Percentiles rank a stretch among this genome's conserved stretches.
These are phyloP conservation scores for Plasmodium knowlesi DNA, from an alignment of 169 alveolate genomes.

Conservation along the genomic window DNA sequence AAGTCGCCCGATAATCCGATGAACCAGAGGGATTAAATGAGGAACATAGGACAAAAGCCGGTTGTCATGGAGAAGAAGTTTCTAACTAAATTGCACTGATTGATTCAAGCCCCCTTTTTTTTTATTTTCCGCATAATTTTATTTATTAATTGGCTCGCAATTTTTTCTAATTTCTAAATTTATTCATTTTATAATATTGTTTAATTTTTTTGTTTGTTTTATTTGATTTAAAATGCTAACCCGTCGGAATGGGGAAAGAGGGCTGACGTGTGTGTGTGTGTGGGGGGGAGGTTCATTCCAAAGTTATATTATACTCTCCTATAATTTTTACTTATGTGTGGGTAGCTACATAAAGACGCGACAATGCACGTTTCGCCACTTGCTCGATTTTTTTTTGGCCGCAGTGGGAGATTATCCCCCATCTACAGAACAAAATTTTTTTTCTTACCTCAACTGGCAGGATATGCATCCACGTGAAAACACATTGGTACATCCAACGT, in stretches of 20 bases:
- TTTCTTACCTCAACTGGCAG: neutral
- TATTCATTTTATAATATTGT: neutral
- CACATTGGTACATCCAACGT: neutral
- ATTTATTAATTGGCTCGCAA: neutral
- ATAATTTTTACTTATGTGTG: neutral
- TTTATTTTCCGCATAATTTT: conserved; percentile 2
- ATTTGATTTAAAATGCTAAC: neutral
- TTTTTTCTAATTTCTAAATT: neutral
- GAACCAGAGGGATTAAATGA: conserved; percentile 53
- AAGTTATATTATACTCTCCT: neutral
- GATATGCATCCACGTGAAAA: conserved; percentile 5
- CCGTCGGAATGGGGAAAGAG: neutral
- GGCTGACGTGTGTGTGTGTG: neutral
- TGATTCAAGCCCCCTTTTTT: neutral
- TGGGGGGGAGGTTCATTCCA: neutral
- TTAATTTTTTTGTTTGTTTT: neutral
- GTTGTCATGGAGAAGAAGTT: neutral
- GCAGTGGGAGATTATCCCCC: neutral
- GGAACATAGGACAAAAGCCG: neutral
- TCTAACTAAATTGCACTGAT: neutral
- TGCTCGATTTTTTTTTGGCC: neutral
- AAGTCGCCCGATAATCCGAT: conserved; percentile 67
- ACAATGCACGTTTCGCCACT: neutral
- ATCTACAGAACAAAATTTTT: neutral
- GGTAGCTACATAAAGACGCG: neutral